Percentiles rank a stretch among this genome's conserved stretches.
Evolutionary conservation across 805 yeast species (phyloP).

Genomic region (Metschnikowia santaceciliae): DNA sequence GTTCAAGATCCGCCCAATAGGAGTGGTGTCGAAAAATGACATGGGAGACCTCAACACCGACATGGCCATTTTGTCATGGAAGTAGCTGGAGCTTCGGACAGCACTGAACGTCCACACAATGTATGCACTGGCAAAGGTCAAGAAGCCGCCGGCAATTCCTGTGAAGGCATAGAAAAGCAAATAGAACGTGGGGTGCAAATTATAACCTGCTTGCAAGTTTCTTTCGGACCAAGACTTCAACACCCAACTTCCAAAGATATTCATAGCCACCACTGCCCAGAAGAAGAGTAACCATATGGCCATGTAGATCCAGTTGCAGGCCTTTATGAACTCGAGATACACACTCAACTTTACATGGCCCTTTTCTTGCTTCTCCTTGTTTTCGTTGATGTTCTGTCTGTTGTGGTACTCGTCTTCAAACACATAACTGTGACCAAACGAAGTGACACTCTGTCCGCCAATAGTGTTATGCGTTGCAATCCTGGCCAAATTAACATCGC

Average conservation of each 20-base stretch:
- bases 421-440: conserved; percentile 30
- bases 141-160: conserved; percentile 28
- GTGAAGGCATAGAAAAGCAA: conserved; percentile 24
- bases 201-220: conserved; percentile 23
- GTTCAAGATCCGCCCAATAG: conserved; percentile 37
- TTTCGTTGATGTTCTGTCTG: conserved; percentile 13
- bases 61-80: conserved; percentile 36
- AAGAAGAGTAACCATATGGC: conserved; percentile 19
- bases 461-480: conserved; percentile 16
- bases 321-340: conserved; percentile 27
- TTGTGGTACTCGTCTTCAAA: conserved; percentile 25
- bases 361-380: conserved; percentile 16
- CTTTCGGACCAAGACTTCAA: conserved; percentile 37
- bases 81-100: conserved; percentile 28
- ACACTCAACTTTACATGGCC: conserved; percentile 30
- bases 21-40: conserved; percentile 42
- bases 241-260: conserved; percentile 26
- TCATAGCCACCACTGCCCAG: conserved; percentile 19
- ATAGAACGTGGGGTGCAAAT: conserved; percentile 23
- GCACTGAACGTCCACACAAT: conserved; percentile 30
- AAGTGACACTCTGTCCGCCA: conserved; percentile 28
- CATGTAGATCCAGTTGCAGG: conserved; percentile 29
- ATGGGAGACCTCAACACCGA: conserved; percentile 36
- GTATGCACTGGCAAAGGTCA: conserved; percentile 25
- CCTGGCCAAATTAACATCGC: conserved; percentile 14